These are phyloP conservation scores for Marvania coccoides DNA, from an alignment of 139 green algal species.

Conservation along the genomic window DNA sequence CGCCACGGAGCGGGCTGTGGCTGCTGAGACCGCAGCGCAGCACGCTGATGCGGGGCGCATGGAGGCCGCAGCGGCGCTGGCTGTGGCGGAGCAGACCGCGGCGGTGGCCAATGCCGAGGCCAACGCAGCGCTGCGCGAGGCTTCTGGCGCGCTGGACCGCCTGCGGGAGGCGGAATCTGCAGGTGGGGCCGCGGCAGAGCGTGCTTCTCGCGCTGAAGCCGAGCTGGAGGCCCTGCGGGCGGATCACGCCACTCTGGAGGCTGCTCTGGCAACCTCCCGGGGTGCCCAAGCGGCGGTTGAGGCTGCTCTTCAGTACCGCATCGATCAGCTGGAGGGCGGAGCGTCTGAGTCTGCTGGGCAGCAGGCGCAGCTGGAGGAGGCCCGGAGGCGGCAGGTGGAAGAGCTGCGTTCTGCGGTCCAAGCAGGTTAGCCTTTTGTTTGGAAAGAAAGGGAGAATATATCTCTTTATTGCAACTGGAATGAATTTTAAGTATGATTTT, in stretches of 20 bases:
- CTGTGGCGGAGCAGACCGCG: background rate
- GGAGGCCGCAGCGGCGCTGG: background rate
- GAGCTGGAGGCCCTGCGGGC: background rate
- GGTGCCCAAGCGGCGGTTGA: background rate
- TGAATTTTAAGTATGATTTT: too few relatives aligned
- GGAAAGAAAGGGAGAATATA: too few relatives aligned
- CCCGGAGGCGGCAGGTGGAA: background rate
- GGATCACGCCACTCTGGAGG: background rate
- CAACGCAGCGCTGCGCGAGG: background rate
- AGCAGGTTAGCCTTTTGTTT: too few relatives aligned
- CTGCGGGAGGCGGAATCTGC: background rate
- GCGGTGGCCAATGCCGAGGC: background rate
- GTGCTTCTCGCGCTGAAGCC: background rate
- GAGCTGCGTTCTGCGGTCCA: background rate
- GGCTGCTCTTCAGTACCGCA: background rate
- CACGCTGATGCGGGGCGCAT: background rate
- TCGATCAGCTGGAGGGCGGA: background rate
- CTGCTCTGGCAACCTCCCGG: background rate
- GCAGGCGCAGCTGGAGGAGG: background rate
- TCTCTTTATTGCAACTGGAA: too few relatives aligned
- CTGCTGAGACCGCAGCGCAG: background rate
- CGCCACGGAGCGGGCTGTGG: background rate
- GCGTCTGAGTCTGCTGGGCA: background rate
- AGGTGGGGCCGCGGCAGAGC: background rate
- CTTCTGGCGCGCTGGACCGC: background rate